Conservation (phyloP, 345 rosid genomes). For the Trapa incisa region DNA sequence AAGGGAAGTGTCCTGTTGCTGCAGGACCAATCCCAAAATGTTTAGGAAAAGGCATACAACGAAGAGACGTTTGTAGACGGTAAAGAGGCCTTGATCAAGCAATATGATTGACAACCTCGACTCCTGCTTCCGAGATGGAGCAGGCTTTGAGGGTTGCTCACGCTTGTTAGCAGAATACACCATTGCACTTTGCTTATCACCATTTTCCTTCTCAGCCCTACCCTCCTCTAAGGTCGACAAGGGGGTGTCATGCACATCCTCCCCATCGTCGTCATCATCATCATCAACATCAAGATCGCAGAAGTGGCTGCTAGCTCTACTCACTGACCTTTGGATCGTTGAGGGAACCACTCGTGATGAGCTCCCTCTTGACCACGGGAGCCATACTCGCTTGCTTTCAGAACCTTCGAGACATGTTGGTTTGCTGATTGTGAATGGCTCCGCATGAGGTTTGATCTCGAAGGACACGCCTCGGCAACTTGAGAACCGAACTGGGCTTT, state of each 20-base stretch:
- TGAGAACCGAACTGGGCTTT: conserved; percentile 39
- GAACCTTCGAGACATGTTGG: conserved; percentile 1
- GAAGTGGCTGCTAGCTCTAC: conserved; percentile 60
- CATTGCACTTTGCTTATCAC: conserved; percentile 7
- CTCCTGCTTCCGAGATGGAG: conserved; percentile 23
- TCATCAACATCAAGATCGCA: conserved; percentile 43
- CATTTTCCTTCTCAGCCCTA: conserved; percentile 6
- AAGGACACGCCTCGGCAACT: conserved; percentile 66
- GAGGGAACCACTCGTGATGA: conserved; percentile 24
- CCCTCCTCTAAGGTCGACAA: conserved; percentile 33
- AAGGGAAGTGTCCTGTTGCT: conserved; percentile 42
- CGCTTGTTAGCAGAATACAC: conserved; percentile 16
- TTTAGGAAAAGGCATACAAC: conserved; percentile 28
- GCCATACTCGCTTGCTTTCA: conserved; percentile 17
- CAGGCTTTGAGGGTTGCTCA: conserved; percentile 26
- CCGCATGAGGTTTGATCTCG: conserved; percentile 46
- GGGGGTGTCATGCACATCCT: conserved; percentile 11
- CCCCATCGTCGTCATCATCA: conserved; percentile 16
- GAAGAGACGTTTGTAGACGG: conserved; percentile 70
- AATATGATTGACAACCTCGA: conserved; percentile 57
- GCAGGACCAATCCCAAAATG: conserved; percentile 46
- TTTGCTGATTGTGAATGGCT: conserved; percentile 27
- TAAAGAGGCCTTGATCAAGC: conserved; percentile 72
- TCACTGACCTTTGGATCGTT: conserved; percentile 25
- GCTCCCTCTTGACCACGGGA: conserved; percentile 28